Evolutionary conservation across 2,329 filamentous ascomycete species (phyloP), one percentile per base, ranked within the genome.

Genomic region (Furcasterigmium furcatum): DNA sequence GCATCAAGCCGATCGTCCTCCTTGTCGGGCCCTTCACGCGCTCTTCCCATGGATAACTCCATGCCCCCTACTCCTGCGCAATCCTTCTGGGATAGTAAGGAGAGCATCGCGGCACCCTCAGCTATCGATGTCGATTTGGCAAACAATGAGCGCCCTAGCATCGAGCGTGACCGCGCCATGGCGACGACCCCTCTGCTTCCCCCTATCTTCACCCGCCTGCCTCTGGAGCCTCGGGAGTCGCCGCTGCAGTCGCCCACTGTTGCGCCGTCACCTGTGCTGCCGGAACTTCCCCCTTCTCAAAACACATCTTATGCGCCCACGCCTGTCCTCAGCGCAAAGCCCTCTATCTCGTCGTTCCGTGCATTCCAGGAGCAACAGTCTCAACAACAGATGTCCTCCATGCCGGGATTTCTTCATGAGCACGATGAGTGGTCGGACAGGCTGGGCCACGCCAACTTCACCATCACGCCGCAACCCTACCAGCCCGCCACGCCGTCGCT

Each of bases 371-470:
- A 77, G 82, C 20, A 20, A 9, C 55, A 54, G 38, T 59, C 57
- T 39, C 59, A 60, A 60, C 63, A 58, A 62, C 76, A 67, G 55
- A 69, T 62, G 54, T 78, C 64, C 43, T 70, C 77, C 29, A 14
- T 25, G 13, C 41, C 41, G 4, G 74, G 79, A 5, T 79, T 87
- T 14, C 70, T 84, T 25, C 81, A 87, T 45, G 80, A 83, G 6
- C 76, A 84, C 41, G 90, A 95, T 61, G 82, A 85, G 54, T 96
- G 92, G 92, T 86, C 88, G 1, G 81, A 86, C 58, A 83, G 82
- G 46, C 80, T 97, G 13, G 92, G 92, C 22, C 91, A 97, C 62
- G 91, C 91, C 52, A 96, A 97, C 70, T 96, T 95, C 63, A 91
- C 81, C 56, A 95, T 97, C 55, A 71, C 80, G 19, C 91, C 91